Evolutionary conservation across 257 asterid species (phyloP).

Genomic region (Gynochthodes officinalis): DNA sequence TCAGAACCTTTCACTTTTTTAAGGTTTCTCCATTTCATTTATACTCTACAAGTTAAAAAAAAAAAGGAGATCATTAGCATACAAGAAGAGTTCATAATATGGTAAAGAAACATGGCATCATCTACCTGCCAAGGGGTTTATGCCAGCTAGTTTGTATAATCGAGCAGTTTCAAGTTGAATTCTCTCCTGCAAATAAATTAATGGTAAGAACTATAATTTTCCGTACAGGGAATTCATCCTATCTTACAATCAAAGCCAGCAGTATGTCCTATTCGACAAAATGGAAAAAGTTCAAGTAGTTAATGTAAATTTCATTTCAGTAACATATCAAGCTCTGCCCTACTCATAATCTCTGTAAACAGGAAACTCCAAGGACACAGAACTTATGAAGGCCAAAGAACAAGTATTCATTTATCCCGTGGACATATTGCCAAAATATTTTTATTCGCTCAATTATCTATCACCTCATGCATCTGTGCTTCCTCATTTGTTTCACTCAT

Average conservation of each 20-base stretch:
- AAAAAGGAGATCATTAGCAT: neutral
- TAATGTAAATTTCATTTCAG: neutral
- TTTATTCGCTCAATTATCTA: neutral
- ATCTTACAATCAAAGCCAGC: neutral
- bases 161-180: conserved; percentile 96
- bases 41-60: neutral
- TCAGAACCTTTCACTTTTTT: neutral
- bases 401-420: neutral
- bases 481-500: neutral
- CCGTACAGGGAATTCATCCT: neutral
- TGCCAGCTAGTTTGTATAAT: conserved; percentile 92
- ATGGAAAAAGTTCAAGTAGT: neutral
- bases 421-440: neutral
- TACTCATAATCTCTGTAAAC: neutral
- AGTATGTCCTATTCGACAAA: neutral
- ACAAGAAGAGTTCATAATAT: neutral
- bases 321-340: neutral
- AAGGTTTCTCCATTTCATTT: neutral
- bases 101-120: conserved; percentile 4
- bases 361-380: neutral
- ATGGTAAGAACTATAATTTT: conserved; percentile 14
- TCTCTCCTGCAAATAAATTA: conserved; percentile 63
- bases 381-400: conserved; percentile 3
- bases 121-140: conserved; percentile 95
- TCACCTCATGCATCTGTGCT: neutral